Base-by-base conservation (phyloP, 129 eudicot species). In the Scalesia atractyloides region DNA sequence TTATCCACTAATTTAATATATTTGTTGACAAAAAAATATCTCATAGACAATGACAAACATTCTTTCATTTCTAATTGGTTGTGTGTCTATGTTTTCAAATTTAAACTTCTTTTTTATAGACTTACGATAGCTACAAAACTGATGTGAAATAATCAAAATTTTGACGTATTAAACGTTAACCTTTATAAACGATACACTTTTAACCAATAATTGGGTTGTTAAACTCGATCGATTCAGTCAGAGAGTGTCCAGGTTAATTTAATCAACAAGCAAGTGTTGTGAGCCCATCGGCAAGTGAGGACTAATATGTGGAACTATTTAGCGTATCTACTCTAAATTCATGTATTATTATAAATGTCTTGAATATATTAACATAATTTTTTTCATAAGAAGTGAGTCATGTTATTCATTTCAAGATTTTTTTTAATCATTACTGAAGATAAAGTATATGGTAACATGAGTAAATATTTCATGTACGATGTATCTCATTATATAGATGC, bases 21-120 rank as follows among this genome's bases (percentile, higher is more conserved):
- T 58, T 58, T 58, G 7, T 62, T 33, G 16, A 36, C 67, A 57
- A 62, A 62, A 61, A 62, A 62, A 62, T 62, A 62, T 62, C 67
- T 62, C 46, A 33, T 30, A 62, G 8, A 24, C 64, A 57, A 57
- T 57, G 64, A 22, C 13, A 36, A 22, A 16, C 22, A n/a, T 51
- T 52, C 24, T 16, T 52, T 51, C 57, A 6, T 7, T 52, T 16
- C 11, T 6, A 57, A 57, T 24, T 24, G 64, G 36, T 33, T 34
- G 19, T 62, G 12, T 18, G 19, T 54, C 12, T 62, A 14, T n/a
- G 14, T 61, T 30, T 15, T 15, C 47, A 36, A 62, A 33, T 9
- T 33, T 10, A 19, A 34, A 22, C n/a, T 9, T 57, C 15, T 8
- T 8, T 20, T 57, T 5, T 30, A 61, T n/a, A 1, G 26, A 22